Evolutionary conservation across 768 basidiomycete genomes (phyloP), one percentile per base, ranked within the genome.

Genomic region (Kwoniella sp.): DNA sequence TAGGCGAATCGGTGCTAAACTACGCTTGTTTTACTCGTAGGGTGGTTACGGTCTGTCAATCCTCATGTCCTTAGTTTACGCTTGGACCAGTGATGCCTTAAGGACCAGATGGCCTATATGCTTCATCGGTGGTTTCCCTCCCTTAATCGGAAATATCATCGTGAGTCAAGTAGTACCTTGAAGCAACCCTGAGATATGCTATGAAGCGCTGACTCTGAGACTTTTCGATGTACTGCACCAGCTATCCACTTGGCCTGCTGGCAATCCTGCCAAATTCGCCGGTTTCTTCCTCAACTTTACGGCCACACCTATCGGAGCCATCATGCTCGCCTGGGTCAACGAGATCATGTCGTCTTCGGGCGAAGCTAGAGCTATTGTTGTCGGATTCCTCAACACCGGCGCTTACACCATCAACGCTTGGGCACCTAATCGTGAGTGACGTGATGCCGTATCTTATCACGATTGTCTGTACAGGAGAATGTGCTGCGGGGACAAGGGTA

Each of bases 311-410:
- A 68, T 65, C 51, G 63, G 64, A 17, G 72, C 69, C 20, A 52
- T 73, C 51, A 70, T 68, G 67, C 51, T 73, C 31, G 58, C 69
- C 0, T 73, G 72, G 72, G 63, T 59, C 15, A 68, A 70, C 45
- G 72, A 73, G 62, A 58, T 70, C 9, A 47, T 65, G n/a, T 30
- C 59, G 15, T 26, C 47, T 17, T 55, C 57, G 12, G 72, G 69
- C 17, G 72, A 73, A 53, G 55, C 59, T 5, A 20, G 72, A 17
- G 69, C 69, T 22, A 70, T 73, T 58, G 60, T 58, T 12, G 51
- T 73, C 20, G 72, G 69, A 2, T 68, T 68, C 55, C 55, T 68
- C 15, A 73, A 68, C 50, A 70, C 72, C 13, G 61, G 53, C 1
- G 65, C 64, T 0, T 67, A 66, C 29, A 66, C 63, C 15, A 56